Evolutionary conservation across 345 rosid species (phyloP), one percentile per base, ranked within the genome.

Genomic region (Hevea brasiliensis): DNA sequence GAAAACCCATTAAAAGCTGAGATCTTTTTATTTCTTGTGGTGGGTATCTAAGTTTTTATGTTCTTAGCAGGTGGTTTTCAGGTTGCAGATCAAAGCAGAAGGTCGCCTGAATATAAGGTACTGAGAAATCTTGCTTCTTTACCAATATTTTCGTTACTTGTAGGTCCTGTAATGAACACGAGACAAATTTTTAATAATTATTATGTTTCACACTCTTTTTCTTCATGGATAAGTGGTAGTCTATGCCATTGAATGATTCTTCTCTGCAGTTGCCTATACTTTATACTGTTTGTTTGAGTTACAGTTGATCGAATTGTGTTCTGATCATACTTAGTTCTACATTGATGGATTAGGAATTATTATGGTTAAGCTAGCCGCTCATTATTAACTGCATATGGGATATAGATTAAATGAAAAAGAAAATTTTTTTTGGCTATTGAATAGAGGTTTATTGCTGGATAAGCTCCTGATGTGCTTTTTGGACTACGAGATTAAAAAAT

Each of bases 41-140:
- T 67, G 42, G 23, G 21, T 48, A 27, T 17, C 27, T 62, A 13
- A 8, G 3, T 71, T 57, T 63, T 24, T 67, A 4, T n/a, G 54
- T 71, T 64, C 51, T 77, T 79, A 65, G 68, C 85, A 86, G 89
- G 85, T 79, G 56, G 73, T 64, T 69, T 56, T 56, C 75, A 71
- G 45, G 66, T 67, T 21, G 66, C 64, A 6, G 66, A 40, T 67
- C 55, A 23, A 40, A 72, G 65, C 47, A 61, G 67, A 63, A 71
- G 84, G 57, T 74, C 67, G 44, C 20, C 26, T 27, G 62, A 83
- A 11, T 65, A 50, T 35, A 55, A 81, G 83, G 88, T 84, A 65
- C 54, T 61, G 5, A n/a, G 13, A 24, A 54, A 24, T 55, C 37
- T 56, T 9, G 57, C 44, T 55, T 56, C 9, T 65, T 45, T 61